These are phyloP conservation scores for Nitzschia putrida DNA, from an alignment of 108 stramenopile species.

Conservation along the genomic window DNA sequence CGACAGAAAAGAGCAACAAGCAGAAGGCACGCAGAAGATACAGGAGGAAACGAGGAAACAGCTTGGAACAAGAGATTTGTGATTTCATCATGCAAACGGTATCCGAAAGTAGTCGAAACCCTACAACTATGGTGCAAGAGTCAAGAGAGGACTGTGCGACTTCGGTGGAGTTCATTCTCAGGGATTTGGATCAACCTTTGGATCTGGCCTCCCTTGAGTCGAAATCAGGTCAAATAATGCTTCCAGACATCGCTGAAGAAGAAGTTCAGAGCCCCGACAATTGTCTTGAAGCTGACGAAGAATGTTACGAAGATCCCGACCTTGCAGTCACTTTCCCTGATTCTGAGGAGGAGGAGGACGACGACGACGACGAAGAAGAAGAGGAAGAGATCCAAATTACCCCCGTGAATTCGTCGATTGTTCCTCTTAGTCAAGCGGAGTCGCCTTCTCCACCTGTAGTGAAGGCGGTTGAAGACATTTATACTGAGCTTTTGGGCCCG, in stretches of 20 bases:
- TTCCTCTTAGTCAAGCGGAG: no score
- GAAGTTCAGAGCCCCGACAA: background rate
- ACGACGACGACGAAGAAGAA: no score
- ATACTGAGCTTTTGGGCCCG: no score
- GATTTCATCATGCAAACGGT: slow-evolving; percentile 20
- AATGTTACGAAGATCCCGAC: background rate
- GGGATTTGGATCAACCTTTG: slow-evolving; percentile 1
- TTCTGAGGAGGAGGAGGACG: background rate
- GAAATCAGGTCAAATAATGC: no score
- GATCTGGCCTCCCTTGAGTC: no score
- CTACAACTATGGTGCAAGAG: background rate
- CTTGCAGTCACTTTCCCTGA: slow-evolving; percentile 5
- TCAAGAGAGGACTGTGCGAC: background rate
- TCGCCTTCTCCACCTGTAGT: no score
- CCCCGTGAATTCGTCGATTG: no score
- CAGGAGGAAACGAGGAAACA: slow-evolving; percentile 14
- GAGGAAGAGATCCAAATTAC: no score
- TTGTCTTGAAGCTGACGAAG: background rate
- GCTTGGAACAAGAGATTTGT: slow-evolving; percentile 29
- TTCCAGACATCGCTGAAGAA: no score
- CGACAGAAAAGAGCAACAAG: background rate
- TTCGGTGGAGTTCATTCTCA: slow-evolving; percentile 17
- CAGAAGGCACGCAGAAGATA: background rate
- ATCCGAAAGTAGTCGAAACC: background rate
- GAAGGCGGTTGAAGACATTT: no score